Percentiles rank a stretch among this genome's conserved stretches.
These are phyloP conservation scores for Colletotrichum noveboracense DNA, from an alignment of 2,329 filamentous ascomycete genomes.

Conservation along the genomic window DNA sequence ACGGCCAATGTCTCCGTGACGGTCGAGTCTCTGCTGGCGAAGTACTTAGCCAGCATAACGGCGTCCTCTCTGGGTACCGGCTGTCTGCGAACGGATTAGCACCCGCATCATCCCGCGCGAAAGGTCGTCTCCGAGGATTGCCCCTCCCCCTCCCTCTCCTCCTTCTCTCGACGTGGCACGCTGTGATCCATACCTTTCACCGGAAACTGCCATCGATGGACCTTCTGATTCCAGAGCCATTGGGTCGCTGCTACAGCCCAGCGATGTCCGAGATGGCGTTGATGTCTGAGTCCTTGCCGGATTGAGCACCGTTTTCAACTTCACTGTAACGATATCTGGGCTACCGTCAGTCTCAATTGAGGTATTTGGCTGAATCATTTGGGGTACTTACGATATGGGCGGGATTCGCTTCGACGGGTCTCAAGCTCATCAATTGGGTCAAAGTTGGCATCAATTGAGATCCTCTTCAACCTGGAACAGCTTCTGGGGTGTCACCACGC, in stretches of 20 bases:
- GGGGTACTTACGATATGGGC: background rate
- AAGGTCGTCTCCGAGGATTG: background rate
- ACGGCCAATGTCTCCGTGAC: background rate
- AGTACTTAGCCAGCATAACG: background rate
- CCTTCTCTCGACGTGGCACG: conserved; percentile 18
- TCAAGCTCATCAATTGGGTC: background rate
- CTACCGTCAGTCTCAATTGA: background rate
- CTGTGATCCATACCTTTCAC: conserved; percentile 19
- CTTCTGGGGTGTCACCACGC: background rate
- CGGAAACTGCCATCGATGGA: conserved; percentile 3
- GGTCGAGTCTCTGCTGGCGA: background rate
- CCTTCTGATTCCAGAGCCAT: background rate
- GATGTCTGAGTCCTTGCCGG: background rate
- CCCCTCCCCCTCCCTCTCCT: background rate
- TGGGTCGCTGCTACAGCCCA: background rate
- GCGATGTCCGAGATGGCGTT: background rate
- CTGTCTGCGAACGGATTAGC: conserved; percentile 7
- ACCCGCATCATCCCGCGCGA: background rate
- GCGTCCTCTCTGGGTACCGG: background rate
- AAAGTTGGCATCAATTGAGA: background rate
- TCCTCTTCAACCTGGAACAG: background rate
- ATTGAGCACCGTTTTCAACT: background rate
- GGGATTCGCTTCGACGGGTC: background rate
- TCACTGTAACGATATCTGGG: background rate
- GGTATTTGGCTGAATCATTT: background rate